Percentiles rank a stretch among this genome's conserved stretches.
Evolutionary conservation across 2,329 filamentous ascomycete genomes (phyloP).

Genomic region (Helotiales sp.): DNA sequence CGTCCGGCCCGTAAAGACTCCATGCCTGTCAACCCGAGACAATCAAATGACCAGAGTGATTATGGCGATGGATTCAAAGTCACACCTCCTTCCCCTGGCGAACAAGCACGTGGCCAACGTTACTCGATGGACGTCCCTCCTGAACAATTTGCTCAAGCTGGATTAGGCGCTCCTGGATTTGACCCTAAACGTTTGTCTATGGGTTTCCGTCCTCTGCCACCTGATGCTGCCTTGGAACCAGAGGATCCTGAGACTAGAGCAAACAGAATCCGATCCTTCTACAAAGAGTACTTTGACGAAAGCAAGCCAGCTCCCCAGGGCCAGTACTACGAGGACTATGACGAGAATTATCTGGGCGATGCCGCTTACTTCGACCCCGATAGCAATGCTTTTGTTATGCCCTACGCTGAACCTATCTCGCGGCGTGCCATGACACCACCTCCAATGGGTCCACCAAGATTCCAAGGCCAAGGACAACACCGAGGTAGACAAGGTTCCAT

Average conservation of each 20-base stretch:
- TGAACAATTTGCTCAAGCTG: conserved; percentile 39
- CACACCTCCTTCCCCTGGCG: conserved; percentile 42
- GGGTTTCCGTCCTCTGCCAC: conserved; percentile 81
- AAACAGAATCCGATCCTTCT: conserved; percentile 97
- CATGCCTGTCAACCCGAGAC: conserved; percentile 21
- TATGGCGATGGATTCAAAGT: conserved; percentile 54
- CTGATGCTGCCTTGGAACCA: conserved; percentile 72
- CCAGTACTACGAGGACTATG: conserved; percentile 75
- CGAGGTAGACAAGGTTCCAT: conserved; percentile 49
- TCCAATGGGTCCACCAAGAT: conserved; percentile 51
- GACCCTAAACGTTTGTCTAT: conserved; percentile 63
- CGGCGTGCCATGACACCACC: conserved; percentile 96
- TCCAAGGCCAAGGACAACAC: conserved; percentile 35
- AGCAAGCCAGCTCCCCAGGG: conserved; percentile 48
- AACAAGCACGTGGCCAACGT: conserved; percentile 29
- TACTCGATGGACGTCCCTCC: conserved; percentile 38
- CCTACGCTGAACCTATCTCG: conserved; percentile 81
- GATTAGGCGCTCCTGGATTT: conserved; percentile 55
- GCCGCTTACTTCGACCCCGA: conserved; percentile 40
- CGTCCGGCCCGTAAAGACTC: conserved; percentile 39
- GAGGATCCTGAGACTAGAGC: conserved; percentile 94
- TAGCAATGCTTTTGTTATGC: conserved; percentile 62
- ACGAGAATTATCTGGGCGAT: conserved; percentile 68
- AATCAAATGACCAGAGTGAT: conserved; percentile 51
- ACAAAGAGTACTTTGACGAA: conserved; percentile 99